Conservation (phyloP, 768 basidiomycete species). For the Mycena epipterygia region DNA sequence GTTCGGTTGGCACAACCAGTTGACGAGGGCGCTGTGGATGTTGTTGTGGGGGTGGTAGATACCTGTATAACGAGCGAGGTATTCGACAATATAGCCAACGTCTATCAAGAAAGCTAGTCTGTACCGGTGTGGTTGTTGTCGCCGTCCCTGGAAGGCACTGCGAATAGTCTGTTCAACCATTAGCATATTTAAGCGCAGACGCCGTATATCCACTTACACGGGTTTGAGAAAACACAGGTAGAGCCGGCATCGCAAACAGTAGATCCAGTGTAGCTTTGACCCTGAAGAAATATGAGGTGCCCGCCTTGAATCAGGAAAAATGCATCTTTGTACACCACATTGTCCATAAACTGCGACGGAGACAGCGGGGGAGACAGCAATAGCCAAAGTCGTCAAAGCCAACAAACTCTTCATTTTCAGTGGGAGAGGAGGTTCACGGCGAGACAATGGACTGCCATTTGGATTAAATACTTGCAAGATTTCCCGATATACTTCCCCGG, state of each 20-base stretch:
- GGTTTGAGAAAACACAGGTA: constrained; percentile 56
- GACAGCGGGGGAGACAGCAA: constrained; percentile 48
- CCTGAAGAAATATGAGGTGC: constrained; percentile 43
- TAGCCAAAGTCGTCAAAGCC: constrained; percentile 44
- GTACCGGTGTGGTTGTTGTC: too few species aligned
- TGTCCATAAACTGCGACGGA: constrained; percentile 63
- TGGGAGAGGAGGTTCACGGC: background rate
- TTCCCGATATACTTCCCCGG: constrained; percentile 30
- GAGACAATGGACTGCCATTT: background rate
- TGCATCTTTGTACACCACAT: constrained; percentile 61
- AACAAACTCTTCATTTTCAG: constrained; percentile 37
- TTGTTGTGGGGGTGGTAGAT: constrained; percentile 44
- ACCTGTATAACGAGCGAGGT: too few species aligned
- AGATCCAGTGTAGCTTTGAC: constrained; percentile 57
- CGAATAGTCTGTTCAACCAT: constrained; percentile 54
- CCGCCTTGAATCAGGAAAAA: constrained; percentile 20
- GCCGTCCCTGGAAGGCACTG: constrained; percentile 55
- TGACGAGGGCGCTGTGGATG: constrained; percentile 45
- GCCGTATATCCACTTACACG: constrained; percentile 49
- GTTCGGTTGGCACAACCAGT: constrained; percentile 51
- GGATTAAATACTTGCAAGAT: constrained; percentile 31
- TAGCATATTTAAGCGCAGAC: background rate
- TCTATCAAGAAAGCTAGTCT: too few species aligned
- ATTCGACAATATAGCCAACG: too few species aligned
- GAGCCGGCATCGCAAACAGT: constrained; percentile 61